phyloP scores from a whole-genome alignment of 1,139 yeast species.

The Hansenula lynferdii region DNA sequence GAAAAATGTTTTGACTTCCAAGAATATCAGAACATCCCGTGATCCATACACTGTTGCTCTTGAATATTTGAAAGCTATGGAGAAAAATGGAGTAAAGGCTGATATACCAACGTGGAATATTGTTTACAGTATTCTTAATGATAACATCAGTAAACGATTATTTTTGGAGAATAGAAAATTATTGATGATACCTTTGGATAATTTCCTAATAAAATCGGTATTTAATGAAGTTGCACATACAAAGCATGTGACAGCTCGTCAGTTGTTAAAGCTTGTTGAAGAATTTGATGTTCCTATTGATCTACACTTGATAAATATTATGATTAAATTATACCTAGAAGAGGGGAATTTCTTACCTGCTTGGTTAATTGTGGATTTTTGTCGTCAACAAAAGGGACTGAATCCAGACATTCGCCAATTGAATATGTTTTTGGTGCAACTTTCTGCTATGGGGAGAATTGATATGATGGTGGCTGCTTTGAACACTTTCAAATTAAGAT shows the following conservation, averaged over 20 bases:
- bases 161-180: slow-evolving; percentile 24
- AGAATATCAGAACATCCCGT: slow-evolving; percentile 24
- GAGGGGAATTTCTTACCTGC: slow-evolving; percentile 25
- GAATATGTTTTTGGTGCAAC: slow-evolving; percentile 24
- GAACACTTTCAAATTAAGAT: slow-evolving; percentile 23
- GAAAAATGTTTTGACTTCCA: slow-evolving; percentile 21
- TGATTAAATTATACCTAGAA: slow-evolving; percentile 21
- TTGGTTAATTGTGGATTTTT: slow-evolving; percentile 20
- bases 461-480: slow-evolving; percentile 28
- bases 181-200: slow-evolving; percentile 22
- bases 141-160: slow-evolving; percentile 23
- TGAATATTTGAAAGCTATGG: slow-evolving; percentile 31
- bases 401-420: slow-evolving; percentile 19
- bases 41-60: slow-evolving; percentile 26
- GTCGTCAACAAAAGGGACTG: slow-evolving; percentile 10
- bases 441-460: slow-evolving; percentile 28
- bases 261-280: slow-evolving; percentile 17
- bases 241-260: slow-evolving; percentile 5
- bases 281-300: slow-evolving; percentile 22
- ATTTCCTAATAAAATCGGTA: slow-evolving; percentile 7
- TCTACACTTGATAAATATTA: slow-evolving; percentile 18
- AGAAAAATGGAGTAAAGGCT: slow-evolving; percentile 23
- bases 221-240: slow-evolving; percentile 9
- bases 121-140: slow-evolving; percentile 24
- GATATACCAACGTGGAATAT: slow-evolving; percentile 37